Base-by-base conservation (phyloP, 2,329 filamentous ascomycete genomes). In the Penicillium sp. region DNA sequence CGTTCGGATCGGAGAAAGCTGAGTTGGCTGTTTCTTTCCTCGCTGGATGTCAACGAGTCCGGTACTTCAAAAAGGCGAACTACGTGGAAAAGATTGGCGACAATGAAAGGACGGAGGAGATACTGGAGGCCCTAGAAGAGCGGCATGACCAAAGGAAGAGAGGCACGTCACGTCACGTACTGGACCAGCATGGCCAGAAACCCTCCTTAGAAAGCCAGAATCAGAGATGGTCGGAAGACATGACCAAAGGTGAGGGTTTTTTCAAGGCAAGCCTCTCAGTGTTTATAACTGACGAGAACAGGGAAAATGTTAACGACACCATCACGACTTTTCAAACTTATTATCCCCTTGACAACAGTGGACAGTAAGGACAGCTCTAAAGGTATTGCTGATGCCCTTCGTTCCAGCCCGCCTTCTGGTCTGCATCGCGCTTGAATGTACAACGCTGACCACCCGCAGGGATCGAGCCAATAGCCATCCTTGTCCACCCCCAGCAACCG, bases 401-500 rank as follows among this genome's bases (percentile, higher is more conserved):
- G n/a, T n/a, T n/a, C n/a, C n/a, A n/a, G n/a, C n/a, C n/a, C n/a
- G n/a, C n/a, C n/a, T n/a, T n/a, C n/a, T n/a, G n/a, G n/a, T n/a
- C n/a, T n/a, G n/a, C n/a, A n/a, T n/a, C n/a, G 16, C 3, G 8
- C 16, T 3, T 44, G 4, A 24, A 11, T 44, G 4, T 5, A 10
- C 9, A 16, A 11, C 14, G 3, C 57, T 64, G 33, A 64, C 29
- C 9, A 11, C 21, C 18, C 18, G 7, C 34, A 74, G 82, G 87
- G 44, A 85, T 93, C n/a, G 90, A 95, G 63, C 91, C 92, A 0
- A 79, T 96, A 11, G 92, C 92, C 1, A 82, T 96, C 0, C 84
- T 96, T 2, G 83, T 96, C 0, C 92, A 96, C 64, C 92, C 92
- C 0, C 90, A 95, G 58, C 92, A 97, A 68, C 92, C 92, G 0